A percentile compares a stretch with the other conserved stretches of the same genome.
Conservation (phyloP, 2,329 filamentous ascomycete genomes). For the Colletotrichum caudatum region DNA sequence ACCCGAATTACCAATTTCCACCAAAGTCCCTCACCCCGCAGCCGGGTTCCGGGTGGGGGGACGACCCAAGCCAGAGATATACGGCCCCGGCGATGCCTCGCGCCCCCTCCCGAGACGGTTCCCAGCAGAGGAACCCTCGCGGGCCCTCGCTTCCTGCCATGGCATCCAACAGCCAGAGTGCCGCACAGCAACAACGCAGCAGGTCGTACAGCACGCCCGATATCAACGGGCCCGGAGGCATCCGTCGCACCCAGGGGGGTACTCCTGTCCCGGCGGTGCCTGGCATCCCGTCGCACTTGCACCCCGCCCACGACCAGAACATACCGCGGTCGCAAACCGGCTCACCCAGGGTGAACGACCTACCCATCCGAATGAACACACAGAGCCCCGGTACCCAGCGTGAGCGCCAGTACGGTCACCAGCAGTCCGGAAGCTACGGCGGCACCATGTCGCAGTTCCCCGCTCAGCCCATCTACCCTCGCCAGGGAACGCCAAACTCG, state of each 20-base stretch:
- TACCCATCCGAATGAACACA: slow-evolving; percentile 76
- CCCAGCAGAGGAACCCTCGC: slow-evolving; percentile 74
- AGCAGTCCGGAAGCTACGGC: slow-evolving; percentile 61
- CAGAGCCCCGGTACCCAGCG: slow-evolving; percentile 78
- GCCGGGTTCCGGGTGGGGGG: slow-evolving; percentile 75
- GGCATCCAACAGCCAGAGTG: slow-evolving; percentile 67
- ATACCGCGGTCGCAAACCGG: slow-evolving; percentile 85
- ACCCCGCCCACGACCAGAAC: slow-evolving; percentile 69
- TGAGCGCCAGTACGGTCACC: slow-evolving; percentile 63
- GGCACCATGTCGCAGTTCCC: slow-evolving; percentile 69
- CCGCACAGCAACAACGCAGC: slow-evolving; percentile 77
- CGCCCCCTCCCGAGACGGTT: slow-evolving; percentile 82
- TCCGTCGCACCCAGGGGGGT: slow-evolving; percentile 67
- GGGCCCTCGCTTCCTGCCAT: slow-evolving; percentile 85
- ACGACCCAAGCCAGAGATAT: slow-evolving; percentile 82
- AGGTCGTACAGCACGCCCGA: slow-evolving; percentile 96
- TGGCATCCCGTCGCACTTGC: slow-evolving; percentile 79
- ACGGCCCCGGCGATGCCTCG: slow-evolving; percentile 89
- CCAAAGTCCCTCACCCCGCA: slow-evolving; percentile 79
- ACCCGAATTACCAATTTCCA: slow-evolving; percentile 74
- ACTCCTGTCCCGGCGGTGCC: slow-evolving; percentile 76
- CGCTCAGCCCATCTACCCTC: slow-evolving; percentile 63
- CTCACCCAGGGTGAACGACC: slow-evolving; percentile 76
- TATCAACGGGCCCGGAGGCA: slow-evolving; percentile 78
- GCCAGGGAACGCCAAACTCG: slow-evolving; percentile 60